These are phyloP conservation scores for Serendipita sp. DNA, from an alignment of 768 basidiomycete genomes.

Conservation along the genomic window DNA sequence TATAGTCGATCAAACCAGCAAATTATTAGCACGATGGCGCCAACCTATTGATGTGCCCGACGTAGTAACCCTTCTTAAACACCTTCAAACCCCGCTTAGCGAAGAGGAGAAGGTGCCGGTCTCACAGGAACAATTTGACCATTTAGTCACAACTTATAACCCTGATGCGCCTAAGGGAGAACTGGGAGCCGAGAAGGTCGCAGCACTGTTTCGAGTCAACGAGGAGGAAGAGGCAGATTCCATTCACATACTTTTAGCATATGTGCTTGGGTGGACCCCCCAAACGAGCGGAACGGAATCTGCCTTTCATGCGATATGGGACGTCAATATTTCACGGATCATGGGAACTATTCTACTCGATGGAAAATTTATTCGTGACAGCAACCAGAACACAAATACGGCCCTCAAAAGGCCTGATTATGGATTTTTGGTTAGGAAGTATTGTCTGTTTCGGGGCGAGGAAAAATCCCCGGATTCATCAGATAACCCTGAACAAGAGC, in stretches of 20 bases:
- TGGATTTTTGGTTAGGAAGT: constrained; percentile 11
- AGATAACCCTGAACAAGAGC: constrained; percentile 13
- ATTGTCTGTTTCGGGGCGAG: constrained; percentile 17
- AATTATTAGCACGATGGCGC: no score
- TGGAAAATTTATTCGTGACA: constrained; percentile 14
- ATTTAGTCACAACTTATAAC: background rate
- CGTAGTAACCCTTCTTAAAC: no score
- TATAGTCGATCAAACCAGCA: no score
- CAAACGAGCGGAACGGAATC: constrained; percentile 11
- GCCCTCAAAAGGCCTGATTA: constrained; percentile 12
- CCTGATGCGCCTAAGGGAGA: background rate
- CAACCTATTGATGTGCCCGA: no score
- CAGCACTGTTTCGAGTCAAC: background rate
- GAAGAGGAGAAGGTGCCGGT: background rate
- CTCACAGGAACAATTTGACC: background rate
- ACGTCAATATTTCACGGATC: constrained; percentile 15
- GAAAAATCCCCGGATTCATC: constrained; percentile 12
- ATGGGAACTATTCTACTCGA: constrained; percentile 13
- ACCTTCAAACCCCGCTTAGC: background rate
- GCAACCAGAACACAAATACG: constrained; percentile 12
- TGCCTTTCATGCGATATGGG: constrained; percentile 14
- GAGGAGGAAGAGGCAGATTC: background rate
- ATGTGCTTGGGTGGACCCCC: background rate
- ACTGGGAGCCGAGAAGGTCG: background rate
- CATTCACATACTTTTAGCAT: background rate